Percentiles rank a stretch among this genome's conserved stretches.
Conservation (phyloP, 1,284 basidiomycete genomes). For the Erythrobasidium hasegawianum region DNA sequence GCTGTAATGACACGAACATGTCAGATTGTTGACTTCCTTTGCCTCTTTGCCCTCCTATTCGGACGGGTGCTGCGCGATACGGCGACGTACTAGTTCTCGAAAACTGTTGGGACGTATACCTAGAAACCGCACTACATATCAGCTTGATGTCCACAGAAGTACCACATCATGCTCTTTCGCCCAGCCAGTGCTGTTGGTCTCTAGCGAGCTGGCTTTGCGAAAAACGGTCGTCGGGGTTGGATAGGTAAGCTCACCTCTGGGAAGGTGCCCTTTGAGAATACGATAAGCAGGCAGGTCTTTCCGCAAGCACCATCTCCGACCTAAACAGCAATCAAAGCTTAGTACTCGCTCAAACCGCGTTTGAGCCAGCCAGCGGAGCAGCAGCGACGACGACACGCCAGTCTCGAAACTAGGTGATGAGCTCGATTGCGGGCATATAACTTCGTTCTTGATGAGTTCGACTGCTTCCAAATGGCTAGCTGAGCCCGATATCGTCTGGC, state of each 20-base stretch:
- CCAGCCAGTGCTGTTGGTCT: too few relatives aligned
- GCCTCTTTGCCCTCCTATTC: background rate
- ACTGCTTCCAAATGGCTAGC: too few relatives aligned
- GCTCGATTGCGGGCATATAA: too few relatives aligned
- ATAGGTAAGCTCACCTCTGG: slow-evolving; percentile 66
- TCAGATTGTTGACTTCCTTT: background rate
- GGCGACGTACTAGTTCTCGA: slow-evolving; percentile 71
- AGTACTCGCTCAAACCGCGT: slow-evolving; percentile 14
- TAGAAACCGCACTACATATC: slow-evolving; percentile 48
- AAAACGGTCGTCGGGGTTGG: background rate
- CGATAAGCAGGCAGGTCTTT: slow-evolving; percentile 83
- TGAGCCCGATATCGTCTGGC: too few relatives aligned
- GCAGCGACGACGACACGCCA: too few relatives aligned
- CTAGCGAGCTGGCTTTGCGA: too few relatives aligned
- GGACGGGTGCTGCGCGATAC: background rate
- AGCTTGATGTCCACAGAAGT: too few relatives aligned
- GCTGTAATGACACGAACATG: slow-evolving; percentile 38
- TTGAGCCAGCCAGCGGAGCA: too few relatives aligned
- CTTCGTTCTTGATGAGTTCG: too few relatives aligned
- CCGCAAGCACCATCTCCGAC: slow-evolving; percentile 44
- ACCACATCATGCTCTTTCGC: too few relatives aligned
- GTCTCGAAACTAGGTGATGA: too few relatives aligned
- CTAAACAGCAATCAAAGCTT: background rate
- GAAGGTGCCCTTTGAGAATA: slow-evolving; percentile 95
- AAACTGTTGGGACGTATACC: slow-evolving; percentile 97